A percentile compares a stretch with the other conserved stretches of the same genome.
Evolutionary conservation across 331 rosid genomes (phyloP).

Genomic region (Phaseolus coccineus): DNA sequence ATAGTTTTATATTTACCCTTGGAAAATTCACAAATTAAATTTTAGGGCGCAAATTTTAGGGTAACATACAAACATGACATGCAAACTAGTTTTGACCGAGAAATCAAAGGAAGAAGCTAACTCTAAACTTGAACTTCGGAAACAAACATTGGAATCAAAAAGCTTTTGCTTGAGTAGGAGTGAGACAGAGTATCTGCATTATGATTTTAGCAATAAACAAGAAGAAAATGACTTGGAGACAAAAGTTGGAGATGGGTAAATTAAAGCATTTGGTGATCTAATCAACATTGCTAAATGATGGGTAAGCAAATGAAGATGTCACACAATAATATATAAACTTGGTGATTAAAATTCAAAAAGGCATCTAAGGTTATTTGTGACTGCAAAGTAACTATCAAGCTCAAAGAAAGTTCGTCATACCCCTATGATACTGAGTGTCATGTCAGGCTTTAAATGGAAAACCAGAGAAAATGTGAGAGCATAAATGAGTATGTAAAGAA

Average conservation of each 20-base stretch:
- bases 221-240: background rate
- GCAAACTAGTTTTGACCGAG: constrained; percentile 14
- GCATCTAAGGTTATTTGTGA: background rate
- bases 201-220: background rate
- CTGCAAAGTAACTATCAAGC: background rate
- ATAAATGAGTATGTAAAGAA: background rate
- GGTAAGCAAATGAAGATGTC: background rate
- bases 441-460: background rate
- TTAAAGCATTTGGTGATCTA: background rate
- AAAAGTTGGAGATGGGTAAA: background rate
- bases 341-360: background rate
- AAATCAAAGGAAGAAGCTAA: background rate
- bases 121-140: background rate
- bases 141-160: background rate
- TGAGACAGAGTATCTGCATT: background rate
- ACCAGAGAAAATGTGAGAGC: background rate
- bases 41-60: background rate
- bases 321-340: no score
- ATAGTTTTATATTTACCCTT: background rate
- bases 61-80: no score
- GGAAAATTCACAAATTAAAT: background rate
- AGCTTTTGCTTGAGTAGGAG: background rate
- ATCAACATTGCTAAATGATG: background rate
- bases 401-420: background rate
- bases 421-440: background rate